Conservation (phyloP, 2,329 filamentous ascomycete genomes). For the Thelonectria olida region DNA sequence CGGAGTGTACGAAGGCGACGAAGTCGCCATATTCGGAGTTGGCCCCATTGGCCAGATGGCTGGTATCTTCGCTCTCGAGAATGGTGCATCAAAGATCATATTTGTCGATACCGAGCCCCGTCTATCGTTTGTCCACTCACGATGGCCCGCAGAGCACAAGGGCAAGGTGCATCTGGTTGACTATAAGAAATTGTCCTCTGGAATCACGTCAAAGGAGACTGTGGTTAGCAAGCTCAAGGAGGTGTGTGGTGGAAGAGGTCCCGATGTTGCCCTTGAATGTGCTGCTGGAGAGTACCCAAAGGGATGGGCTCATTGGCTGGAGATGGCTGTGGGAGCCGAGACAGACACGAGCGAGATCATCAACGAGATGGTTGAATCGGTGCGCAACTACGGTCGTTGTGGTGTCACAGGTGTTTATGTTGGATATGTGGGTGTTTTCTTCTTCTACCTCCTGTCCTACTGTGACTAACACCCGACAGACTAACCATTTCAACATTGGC, state of each 20-base stretch:
- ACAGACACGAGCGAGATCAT: constrained; percentile 85
- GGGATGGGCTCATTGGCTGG: constrained; percentile 67
- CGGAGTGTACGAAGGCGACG: constrained; percentile 78
- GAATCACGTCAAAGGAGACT: constrained; percentile 66
- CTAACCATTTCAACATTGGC: constrained; percentile 75
- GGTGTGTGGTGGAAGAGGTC: constrained; percentile 75
- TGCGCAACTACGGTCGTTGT: constrained; percentile 75
- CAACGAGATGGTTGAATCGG: constrained; percentile 82
- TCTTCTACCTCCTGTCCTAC: neutral
- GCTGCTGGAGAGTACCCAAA: constrained; percentile 70
- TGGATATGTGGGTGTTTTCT: constrained; percentile 58
- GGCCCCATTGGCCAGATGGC: constrained; percentile 89
- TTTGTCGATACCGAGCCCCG: constrained; percentile 80
- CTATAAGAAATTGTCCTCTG: constrained; percentile 67
- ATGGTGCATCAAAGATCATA: constrained; percentile 80
- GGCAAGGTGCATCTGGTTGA: constrained; percentile 74
- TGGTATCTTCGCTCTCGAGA: constrained; percentile 76
- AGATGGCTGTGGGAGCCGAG: constrained; percentile 72
- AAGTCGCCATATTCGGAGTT: constrained; percentile 85
- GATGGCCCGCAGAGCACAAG: constrained; percentile 59
- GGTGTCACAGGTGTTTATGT: constrained; percentile 80
- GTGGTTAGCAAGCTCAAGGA: constrained; percentile 80
- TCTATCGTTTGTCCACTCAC: constrained; percentile 72
- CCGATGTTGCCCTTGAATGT: constrained; percentile 78
- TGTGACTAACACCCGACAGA: constrained; percentile 28